Base-by-base conservation (phyloP, 768 basidiomycete species). In the Rhizopogon vesiculosus region DNA sequence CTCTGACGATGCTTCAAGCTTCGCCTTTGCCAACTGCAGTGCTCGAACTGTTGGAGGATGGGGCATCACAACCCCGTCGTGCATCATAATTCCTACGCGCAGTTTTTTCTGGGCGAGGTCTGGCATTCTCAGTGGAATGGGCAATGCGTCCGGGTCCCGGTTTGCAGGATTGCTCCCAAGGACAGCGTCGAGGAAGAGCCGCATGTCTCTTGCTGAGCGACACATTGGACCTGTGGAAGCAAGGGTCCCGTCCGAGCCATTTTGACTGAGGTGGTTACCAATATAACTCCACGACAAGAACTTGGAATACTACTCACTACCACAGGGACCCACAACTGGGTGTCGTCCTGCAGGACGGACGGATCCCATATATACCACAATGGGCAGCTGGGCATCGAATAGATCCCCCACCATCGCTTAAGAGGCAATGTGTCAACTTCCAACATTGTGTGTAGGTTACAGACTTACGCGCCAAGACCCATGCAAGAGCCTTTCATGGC, bases 401-500 rank as follows among this genome's bases (percentile, higher is more conserved):
- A 15, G 75, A 71, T 18, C 66, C 69, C 35, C 76, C 76, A 18
- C 22, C 52, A 45, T 70, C 68, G 33, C 64, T 68, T 33, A 52
- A 31, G 33, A 7, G 5, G 15, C 25, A 12, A 54, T 28, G 6
- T 7, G 19, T 46, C 31, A 31, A 35, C 18, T 33, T 10, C 8
- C 1, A 16, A 43, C 33, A 28, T n/a, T 2, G 28, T 22, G 35
- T 42, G 13, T 43, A 5, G 1, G 38, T 35, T 64, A 55, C 68
- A 65, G 3, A 59, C 62, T 57, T 39, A 45, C 67, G 72, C 75
- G 29, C 78, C 77, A 31, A 79, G 62, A 8, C 80, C 76, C 33
- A 81, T 57, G 22, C 74, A 74, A n/a, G 73, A 70, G 39, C 79
- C 79, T 35, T 72, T 73, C 52, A 81, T 57, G 7, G 78, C 78